Percentiles rank a stretch among this genome's conserved stretches.
phyloP scores from a whole-genome alignment of 208 protist species.

The Naegleria fowleri region DNA sequence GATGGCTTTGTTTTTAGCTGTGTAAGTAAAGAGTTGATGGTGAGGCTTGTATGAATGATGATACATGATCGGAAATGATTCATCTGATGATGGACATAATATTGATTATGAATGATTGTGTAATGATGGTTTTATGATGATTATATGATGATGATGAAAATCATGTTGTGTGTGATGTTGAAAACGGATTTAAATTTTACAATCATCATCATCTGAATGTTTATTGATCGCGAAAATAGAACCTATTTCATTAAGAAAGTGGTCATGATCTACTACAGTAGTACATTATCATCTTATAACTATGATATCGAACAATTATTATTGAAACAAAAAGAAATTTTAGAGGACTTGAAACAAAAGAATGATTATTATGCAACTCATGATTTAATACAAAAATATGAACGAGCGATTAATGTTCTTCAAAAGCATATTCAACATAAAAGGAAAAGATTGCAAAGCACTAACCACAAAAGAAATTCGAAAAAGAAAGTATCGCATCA shows the following conservation, averaged over 20 bases:
- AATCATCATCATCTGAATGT: too few species aligned
- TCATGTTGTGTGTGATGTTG: too few species aligned
- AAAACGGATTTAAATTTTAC: too few species aligned
- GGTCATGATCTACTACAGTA: background rate
- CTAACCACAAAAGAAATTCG: background rate
- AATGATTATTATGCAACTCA: background rate
- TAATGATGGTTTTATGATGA: too few species aligned
- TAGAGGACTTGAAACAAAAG: conserved; percentile 4
- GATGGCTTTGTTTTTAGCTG: background rate
- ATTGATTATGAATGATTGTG: too few species aligned
- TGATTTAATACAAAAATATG: background rate
- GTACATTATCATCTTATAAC: background rate
- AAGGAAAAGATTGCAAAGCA: background rate
- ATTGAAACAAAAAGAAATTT: background rate
- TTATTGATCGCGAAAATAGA: background rate
- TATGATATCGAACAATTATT: conserved; percentile 13
- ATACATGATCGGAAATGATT: background rate
- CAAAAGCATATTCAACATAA: background rate
- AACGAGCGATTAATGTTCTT: background rate
- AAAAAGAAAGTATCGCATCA: background rate
- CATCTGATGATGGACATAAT: background rate
- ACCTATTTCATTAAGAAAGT: background rate
- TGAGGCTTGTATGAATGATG: too few species aligned
- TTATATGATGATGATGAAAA: too few species aligned
- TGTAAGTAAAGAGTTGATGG: background rate